A percentile compares a stretch with the other conserved stretches of the same genome.
Evolutionary conservation across 257 asterid species (phyloP).

Genomic region (Gardenia jasminoides): DNA sequence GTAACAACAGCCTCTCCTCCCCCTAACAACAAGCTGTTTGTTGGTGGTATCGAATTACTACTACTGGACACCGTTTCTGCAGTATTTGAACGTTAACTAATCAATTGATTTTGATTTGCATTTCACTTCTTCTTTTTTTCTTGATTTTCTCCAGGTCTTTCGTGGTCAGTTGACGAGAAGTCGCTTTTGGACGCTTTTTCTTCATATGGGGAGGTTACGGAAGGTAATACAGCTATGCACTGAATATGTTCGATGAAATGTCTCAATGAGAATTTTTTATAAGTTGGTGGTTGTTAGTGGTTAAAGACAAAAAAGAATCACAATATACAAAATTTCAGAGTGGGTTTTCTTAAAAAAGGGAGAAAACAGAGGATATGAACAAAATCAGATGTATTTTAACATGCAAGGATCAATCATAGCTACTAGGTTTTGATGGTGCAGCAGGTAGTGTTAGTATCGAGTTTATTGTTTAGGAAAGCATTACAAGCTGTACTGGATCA

Average conservation of each 20-base stretch:
- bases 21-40: constrained; percentile 41
- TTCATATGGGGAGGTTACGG: constrained; percentile 40
- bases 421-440: neutral
- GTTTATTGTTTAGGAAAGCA: neutral
- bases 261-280: constrained; percentile 6
- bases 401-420: neutral
- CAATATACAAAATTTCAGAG: neutral
- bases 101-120: neutral
- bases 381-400: neutral
- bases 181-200: constrained; percentile 41
- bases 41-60: constrained; percentile 29
- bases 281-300: neutral
- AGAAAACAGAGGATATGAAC: no score
- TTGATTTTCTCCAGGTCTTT: constrained; percentile 30
- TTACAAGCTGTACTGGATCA: neutral
- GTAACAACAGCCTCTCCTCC: constrained; percentile 21
- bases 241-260: constrained; percentile 28
- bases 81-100: neutral
- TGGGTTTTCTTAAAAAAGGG: neutral
- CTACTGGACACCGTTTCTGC: neutral
- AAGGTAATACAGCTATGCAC: constrained; percentile 31
- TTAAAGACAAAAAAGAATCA: neutral
- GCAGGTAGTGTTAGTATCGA: neutral
- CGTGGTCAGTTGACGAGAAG: constrained; percentile 48
- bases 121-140: neutral